Base-by-base conservation (phyloP, 2,329 filamentous ascomycete species). In the Calycina herbarum region DNA sequence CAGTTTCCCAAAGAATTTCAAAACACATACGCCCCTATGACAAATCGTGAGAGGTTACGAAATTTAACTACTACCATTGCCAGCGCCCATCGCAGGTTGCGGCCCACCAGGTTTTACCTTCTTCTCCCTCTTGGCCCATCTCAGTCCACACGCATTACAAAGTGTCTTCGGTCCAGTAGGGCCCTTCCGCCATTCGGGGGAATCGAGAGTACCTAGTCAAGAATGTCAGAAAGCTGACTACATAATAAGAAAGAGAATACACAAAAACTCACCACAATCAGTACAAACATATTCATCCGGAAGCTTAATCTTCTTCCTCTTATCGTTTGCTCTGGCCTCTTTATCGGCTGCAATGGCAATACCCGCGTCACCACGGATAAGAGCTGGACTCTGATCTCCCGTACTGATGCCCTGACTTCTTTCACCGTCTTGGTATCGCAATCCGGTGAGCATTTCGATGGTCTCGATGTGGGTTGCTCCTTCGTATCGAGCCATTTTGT, bases 101-200 rank as follows among this genome's bases (percentile, higher is more conserved):
- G 45, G n/a, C 24, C 2, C n/a, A 13, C 63, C 59, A 11, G 67
- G 59, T 59, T 69, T 81, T 2, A n/a, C 45, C 73, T 93, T 94
- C 82, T 95, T 95, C 76, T 95, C 92, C 75, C 92, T 93, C 85
- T 91, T 88, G 17, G 88, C 87, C 88, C 88, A 90, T 62, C 88
- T 82, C 35, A 90, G 80, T 45, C 94, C 94, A 76, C 94, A 98
- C 7, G 94, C 94, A 79, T 98, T 98, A 79, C 94, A 98, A 13
- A 98, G 81, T 8, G 94, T 97, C 78, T 98, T 97, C 1, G 94
- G 94, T 1, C 94, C 94, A 68, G 87, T 92, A 0, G 94, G 94
- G 0, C 94, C 94, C 77, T 97, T 97, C 68, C 94, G 85, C 94
- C 94, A 98, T 81, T 98, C 94, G 0, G 94, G 94, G 17, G 92